Base-by-base conservation (phyloP, 306 rosid species). In the Prunus fruticosa region DNA sequence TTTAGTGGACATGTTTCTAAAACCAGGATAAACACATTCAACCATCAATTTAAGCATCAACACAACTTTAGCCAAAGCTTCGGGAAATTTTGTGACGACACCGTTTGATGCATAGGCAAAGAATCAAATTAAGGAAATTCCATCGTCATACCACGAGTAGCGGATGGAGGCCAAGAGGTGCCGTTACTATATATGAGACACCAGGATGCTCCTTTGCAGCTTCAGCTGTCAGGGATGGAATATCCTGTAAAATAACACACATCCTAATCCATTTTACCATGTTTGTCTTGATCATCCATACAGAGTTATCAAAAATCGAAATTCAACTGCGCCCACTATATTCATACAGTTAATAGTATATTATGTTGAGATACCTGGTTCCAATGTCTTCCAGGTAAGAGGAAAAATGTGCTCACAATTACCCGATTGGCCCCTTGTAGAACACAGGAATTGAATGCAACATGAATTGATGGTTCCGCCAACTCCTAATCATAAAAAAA, bases 321-420 rank as follows among this genome's bases (percentile, higher is more conserved):
- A 14, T 54, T 38, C 64, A 41, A 67, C 50, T 6, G 23, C 16
- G n/a, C 6, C 10, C 19, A 14, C 7, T 18, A 8, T 64, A 32
- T 2, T 16, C 30, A 16, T 22, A n/a, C 16, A 23, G 25, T 47
- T 45, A 15, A 71, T 19, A 60, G 14, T 69, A 57, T 74, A 58
- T 56, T 45, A 64, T 22, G 76, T 57, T 56, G 52, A 72, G 78
- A 58, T 81, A 91, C 97, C 97, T 89, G 89, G 78, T 79, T 82
- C 97, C 97, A 95, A 64, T 92, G 97, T 74, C 96, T 87, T 61
- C 98, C 97, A 3, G 98, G 98, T 65, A 86, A 84, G 73, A 95
- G 93, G 79, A 95, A 95, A 85, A 95, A 95, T 0, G 98, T 97
- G 81, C 96, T 89, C 18, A 95, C 71, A 56, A 95, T 79, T 43